Evolutionary conservation across 306 rosid genomes (phyloP).

Genomic region (Canavalia gladiata): DNA sequence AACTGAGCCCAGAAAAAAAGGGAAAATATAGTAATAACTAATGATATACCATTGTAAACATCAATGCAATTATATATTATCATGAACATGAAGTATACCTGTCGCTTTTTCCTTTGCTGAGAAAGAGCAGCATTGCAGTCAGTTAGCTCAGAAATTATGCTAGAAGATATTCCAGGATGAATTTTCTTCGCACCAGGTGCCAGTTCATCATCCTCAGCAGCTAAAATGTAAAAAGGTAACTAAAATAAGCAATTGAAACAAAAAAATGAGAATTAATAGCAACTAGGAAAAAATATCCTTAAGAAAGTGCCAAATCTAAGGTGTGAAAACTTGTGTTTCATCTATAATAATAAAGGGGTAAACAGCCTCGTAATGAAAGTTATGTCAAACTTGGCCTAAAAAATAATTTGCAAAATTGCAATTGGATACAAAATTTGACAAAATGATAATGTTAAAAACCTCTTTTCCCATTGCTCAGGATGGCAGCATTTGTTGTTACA

Average conservation of each 20-base stretch:
- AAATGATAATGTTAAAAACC: slow-evolving; percentile 61
- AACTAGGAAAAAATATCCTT: not conserved
- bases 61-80: not conserved
- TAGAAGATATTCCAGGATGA: slow-evolving; percentile 76
- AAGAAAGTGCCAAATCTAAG: slow-evolving; percentile 10
- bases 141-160: slow-evolving; percentile 75
- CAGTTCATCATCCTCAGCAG: slow-evolving; percentile 71
- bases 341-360: not conserved
- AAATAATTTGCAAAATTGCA: not conserved
- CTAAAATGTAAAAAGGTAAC: slow-evolving; percentile 37
- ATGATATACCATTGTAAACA: slow-evolving; percentile 21
- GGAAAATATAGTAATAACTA: not conserved
- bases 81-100: slow-evolving; percentile 59
- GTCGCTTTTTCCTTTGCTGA: slow-evolving; percentile 88
- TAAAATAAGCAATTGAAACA: slow-evolving; percentile 30
- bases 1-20: not conserved
- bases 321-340: not conserved
- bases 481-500: slow-evolving; percentile 61
- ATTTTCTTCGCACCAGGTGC: slow-evolving; percentile 73
- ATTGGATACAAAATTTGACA: not conserved
- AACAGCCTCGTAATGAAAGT: not conserved
- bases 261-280: not conserved
- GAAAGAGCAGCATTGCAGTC: slow-evolving; percentile 93
- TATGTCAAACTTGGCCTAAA: not conserved
- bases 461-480: slow-evolving; percentile 81